Conservation (phyloP, 2,329 filamentous ascomycete genomes). For the Pyricularia pennisetigena region DNA sequence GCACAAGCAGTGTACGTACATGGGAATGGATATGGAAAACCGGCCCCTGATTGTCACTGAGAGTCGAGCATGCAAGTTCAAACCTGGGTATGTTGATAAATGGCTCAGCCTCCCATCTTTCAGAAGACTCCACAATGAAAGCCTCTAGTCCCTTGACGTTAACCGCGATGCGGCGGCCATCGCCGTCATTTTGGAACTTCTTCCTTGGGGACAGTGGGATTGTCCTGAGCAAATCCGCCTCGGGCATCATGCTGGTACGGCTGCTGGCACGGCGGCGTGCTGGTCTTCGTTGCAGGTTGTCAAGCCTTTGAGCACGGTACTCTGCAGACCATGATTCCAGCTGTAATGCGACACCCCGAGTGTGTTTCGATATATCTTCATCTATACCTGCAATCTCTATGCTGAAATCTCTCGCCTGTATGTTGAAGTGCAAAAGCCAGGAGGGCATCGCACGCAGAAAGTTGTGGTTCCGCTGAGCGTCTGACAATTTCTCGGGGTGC, state of each 20-base stretch:
- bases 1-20: conserved; percentile 66
- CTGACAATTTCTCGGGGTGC: conserved; percentile 48
- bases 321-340: conserved; percentile 82
- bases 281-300: conserved; percentile 47
- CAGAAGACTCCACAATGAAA: conserved; percentile 79
- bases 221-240: conserved; percentile 50
- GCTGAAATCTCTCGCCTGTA: conserved; percentile 84
- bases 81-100: conserved; percentile 81
- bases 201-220: conserved; percentile 42
- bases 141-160: conserved; percentile 79
- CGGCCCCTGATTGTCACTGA: conserved; percentile 77
- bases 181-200: conserved; percentile 48
- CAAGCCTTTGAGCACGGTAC: conserved; percentile 73
- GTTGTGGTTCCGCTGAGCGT: conserved; percentile 46
- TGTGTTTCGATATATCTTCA: conserved; percentile 68
- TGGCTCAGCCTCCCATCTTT: conserved; percentile 75
- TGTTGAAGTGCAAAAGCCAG: conserved; percentile 76
- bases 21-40: conserved; percentile 80
- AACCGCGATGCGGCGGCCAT: conserved; percentile 73
- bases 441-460: conserved; percentile 69
- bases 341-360: conserved; percentile 75
- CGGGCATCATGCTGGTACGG: conserved; percentile 54
- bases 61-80: conserved; percentile 76
- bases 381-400: conserved; percentile 87
- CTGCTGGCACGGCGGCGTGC: conserved; percentile 66